Evolutionary conservation across 352 stramenopile genomes (phyloP).

Genomic region (Thalassiosira hispida): DNA sequence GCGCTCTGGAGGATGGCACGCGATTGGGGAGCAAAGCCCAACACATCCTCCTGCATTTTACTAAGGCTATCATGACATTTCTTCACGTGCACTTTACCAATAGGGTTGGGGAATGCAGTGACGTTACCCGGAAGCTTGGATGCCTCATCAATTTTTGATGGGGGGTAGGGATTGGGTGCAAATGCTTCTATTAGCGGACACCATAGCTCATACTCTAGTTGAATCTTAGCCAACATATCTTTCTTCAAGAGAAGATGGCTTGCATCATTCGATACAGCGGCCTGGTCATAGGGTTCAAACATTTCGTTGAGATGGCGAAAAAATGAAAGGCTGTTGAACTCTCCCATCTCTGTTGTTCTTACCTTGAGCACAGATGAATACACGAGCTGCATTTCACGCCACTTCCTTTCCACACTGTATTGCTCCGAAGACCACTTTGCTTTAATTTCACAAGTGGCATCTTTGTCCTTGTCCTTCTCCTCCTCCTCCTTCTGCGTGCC

Average conservation of each 20-base stretch:
- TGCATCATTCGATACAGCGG: constrained; percentile 59
- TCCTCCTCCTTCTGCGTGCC: neutral
- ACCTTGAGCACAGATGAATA: constrained; percentile 78
- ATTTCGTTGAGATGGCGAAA: constrained; percentile 7
- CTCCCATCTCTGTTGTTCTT: constrained; percentile 12
- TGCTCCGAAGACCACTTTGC: constrained; percentile 24
- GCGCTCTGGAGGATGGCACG: constrained; percentile 36
- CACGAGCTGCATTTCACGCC: constrained; percentile 78
- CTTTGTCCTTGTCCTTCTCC: constrained; percentile 22
- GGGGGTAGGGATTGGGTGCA: constrained; percentile 52
- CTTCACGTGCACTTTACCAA: constrained; percentile 53
- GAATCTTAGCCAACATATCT: constrained; percentile 71
- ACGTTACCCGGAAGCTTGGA: constrained; percentile 16
- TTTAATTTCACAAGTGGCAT: constrained; percentile 23
- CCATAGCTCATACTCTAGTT: constrained; percentile 77
- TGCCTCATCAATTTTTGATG: neutral
- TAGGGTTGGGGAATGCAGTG: constrained; percentile 35
- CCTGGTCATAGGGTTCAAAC: constrained; percentile 13
- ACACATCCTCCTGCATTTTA: constrained; percentile 69
- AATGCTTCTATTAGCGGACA: constrained; percentile 81
- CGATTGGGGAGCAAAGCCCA: constrained; percentile 74
- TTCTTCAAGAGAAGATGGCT: constrained; percentile 66
- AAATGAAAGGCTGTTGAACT: neutral
- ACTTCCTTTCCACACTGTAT: constrained; percentile 74
- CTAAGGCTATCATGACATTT: constrained; percentile 55